A percentile compares a stretch with the other conserved stretches of the same genome.
Evolutionary conservation across 1,139 yeast species (phyloP).

Genomic region (Protomyces gravidus): DNA sequence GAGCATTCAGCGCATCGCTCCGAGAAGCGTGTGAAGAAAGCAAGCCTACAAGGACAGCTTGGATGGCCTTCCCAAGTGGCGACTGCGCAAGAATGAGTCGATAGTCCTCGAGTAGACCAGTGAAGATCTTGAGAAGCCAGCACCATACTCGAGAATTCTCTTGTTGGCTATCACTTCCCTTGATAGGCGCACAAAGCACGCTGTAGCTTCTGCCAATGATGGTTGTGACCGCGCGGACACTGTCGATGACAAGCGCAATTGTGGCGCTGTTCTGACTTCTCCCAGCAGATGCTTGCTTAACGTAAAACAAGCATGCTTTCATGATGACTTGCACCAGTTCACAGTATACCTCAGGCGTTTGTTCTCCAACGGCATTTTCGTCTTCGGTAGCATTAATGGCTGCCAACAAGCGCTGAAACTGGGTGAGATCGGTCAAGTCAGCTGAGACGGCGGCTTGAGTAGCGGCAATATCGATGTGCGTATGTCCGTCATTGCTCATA

Average conservation of each 20-base stretch:
- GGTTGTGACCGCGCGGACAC: background rate
- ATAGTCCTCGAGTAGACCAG: background rate
- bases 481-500: background rate
- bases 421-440: background rate
- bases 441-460: slow-evolving; percentile 1
- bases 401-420: background rate
- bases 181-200: background rate
- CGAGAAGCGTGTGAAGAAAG: background rate
- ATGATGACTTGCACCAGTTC: background rate
- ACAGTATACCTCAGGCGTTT: background rate
- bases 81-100: background rate
- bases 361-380: background rate
- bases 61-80: background rate
- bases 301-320: background rate
- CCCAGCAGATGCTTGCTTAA: background rate
- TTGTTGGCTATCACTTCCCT: background rate
- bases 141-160: no score
- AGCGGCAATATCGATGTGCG: background rate
- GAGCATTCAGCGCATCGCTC: background rate
- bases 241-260: background rate
- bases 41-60: background rate
- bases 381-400: background rate
- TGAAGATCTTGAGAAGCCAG: background rate
- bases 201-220: background rate
- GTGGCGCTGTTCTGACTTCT: no score